Conservation (phyloP, 225 moss, liverwort and hornwort genomes). For the Physcomitrellopsis africana region DNA sequence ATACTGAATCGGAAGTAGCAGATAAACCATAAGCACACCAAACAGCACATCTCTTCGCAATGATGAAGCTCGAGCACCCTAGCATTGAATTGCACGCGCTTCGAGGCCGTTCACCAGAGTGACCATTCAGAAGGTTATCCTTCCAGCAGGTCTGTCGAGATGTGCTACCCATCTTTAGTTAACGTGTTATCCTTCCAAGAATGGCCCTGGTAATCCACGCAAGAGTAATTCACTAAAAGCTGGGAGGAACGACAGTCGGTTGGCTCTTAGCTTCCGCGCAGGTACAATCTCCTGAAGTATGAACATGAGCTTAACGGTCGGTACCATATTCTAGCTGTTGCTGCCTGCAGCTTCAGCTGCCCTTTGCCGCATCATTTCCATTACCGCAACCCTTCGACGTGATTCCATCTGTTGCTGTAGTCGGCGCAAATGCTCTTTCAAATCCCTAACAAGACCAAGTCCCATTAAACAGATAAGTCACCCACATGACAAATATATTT, state of each 20-base stretch:
- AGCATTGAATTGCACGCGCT: background rate
- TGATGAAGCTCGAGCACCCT: constrained; percentile 25
- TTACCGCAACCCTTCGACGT: constrained; percentile 93
- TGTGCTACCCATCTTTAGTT: constrained; percentile 21
- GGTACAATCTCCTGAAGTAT: constrained; percentile 32
- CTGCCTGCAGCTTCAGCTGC: constrained; percentile 93
- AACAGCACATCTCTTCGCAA: constrained; percentile 9
- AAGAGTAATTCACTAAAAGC: constrained; percentile 25
- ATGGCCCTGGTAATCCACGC: constrained; percentile 31
- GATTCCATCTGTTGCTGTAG: constrained; percentile 96
- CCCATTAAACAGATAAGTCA: constrained; percentile 30
- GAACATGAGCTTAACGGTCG: constrained; percentile 23
- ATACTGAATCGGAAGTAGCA: constrained; percentile 27
- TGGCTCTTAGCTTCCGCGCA: background rate
- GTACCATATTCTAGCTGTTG: constrained; percentile 55
- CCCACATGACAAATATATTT: background rate
- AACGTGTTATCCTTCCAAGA: constrained; percentile 15
- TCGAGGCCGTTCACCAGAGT: constrained; percentile 24
- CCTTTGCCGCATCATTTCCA: constrained; percentile 99
- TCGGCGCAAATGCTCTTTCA: constrained; percentile 94
- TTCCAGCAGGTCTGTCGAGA: constrained; percentile 29
- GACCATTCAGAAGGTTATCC: constrained; percentile 36
- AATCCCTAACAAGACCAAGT: constrained; percentile 58
- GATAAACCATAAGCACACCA: constrained; percentile 17
- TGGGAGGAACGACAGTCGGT: background rate